Percentiles rank a stretch among this genome's conserved stretches.
Evolutionary conservation across 306 rosid genomes (phyloP).

Genomic region (Cicer bijugum): DNA sequence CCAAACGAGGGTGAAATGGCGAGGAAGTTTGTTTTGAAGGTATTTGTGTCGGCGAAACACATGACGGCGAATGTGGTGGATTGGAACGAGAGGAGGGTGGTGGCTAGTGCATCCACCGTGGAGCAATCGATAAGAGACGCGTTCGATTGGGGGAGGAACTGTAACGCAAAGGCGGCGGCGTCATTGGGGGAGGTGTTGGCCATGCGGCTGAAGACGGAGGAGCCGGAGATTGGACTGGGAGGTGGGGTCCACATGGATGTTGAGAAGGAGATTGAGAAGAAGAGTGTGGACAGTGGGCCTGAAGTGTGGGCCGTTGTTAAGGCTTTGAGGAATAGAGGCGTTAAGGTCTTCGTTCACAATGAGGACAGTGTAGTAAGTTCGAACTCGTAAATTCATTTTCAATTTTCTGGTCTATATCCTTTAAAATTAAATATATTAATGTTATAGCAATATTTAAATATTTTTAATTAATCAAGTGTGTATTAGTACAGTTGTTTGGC

Average conservation of each 20-base stretch:
- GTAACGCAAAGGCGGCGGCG: constrained; percentile 44
- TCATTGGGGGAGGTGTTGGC: constrained; percentile 53
- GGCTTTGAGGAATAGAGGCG: constrained; percentile 52
- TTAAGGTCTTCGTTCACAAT: constrained; percentile 19
- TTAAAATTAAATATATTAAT: no score
- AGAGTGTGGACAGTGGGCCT: constrained; percentile 36
- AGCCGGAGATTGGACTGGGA: constrained; percentile 43
- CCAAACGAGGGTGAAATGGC: background rate
- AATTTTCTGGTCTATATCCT: background rate
- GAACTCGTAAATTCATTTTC: background rate
- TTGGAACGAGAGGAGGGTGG: constrained; percentile 40
- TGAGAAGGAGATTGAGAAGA: constrained; percentile 57
- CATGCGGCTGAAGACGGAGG: constrained; percentile 58
- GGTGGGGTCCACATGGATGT: constrained; percentile 53
- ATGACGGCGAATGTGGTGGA: constrained; percentile 57
- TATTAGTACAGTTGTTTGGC: no score
- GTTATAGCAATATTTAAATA: no score
- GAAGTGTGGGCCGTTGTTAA: constrained; percentile 48
- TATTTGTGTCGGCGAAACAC: constrained; percentile 52
- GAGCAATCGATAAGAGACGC: constrained; percentile 49
- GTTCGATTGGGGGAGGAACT: constrained; percentile 48
- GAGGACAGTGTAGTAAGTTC: constrained; percentile 38
- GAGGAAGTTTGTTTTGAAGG: constrained; percentile 44
- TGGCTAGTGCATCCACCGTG: constrained; percentile 54
- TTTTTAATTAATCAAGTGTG: no score